Conservation (phyloP, 306 rosid species). For the Lupinus albus region DNA sequence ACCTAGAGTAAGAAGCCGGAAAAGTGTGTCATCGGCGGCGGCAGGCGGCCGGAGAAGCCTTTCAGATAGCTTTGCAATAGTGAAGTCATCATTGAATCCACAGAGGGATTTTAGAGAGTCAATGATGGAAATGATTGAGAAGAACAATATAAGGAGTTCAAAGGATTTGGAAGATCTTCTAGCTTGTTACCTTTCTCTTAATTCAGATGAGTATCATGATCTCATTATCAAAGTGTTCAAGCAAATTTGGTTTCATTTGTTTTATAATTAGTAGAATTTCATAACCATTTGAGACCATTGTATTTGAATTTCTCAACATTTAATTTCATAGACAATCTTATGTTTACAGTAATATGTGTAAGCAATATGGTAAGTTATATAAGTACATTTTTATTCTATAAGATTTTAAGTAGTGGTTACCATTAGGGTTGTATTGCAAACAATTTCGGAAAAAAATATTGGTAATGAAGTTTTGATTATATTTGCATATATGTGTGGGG, state of each 20-base stretch:
- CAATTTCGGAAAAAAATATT: too few species aligned
- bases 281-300: constrained; percentile 6
- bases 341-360: constrained; percentile 10
- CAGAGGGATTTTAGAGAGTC: constrained; percentile 88
- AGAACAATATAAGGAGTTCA: constrained; percentile 78
- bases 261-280: constrained; percentile 47
- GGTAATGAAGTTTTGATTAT: neutral
- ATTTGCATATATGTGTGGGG: neutral
- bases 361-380: neutral
- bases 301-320: constrained; percentile 1
- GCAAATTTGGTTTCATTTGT: constrained; percentile 94
- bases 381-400: neutral
- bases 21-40: constrained; percentile 37
- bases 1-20: constrained; percentile 53
- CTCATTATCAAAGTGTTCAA: constrained; percentile 89
- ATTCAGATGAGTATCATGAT: constrained; percentile 91
- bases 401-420: too few species aligned
- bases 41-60: constrained; percentile 54
- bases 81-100: constrained; percentile 82
- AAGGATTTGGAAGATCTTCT: constrained; percentile 96
- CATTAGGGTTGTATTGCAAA: neutral
- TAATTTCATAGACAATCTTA: constrained; percentile 12
- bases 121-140: constrained; percentile 96
- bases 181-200: constrained; percentile 85
- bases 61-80: constrained; percentile 72